Base-by-base conservation (phyloP, 1,284 basidiomycete species). In the Ustilago xerochloae region DNA sequence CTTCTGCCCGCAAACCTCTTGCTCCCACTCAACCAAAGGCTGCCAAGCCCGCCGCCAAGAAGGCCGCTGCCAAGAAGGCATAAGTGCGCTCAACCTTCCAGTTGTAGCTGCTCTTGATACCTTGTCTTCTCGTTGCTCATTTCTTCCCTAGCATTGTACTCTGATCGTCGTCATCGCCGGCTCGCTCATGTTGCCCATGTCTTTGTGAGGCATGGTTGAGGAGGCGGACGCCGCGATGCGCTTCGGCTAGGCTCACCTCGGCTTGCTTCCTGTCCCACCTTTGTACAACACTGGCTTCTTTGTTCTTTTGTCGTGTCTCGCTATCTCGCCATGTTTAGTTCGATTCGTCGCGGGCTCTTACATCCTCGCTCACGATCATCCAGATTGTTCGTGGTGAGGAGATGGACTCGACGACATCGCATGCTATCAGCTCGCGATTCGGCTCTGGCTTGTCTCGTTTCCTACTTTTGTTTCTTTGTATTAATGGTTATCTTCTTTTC, bases 31-130 rank as follows among this genome's bases (percentile, higher is more conserved):
- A 70, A 70, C 57, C 67, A 8, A 63, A 80, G 59, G 69, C 80
- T 48, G 71, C 82, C 35, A 84, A 81, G 77, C 66, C 79, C 28
- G 77, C 81, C n/a, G 69, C 81, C 36, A 84, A 84, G 82, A 81
- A 78, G 74, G 62, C 79, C 36, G 74, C 78, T 29, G 70, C 76
- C 55, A 78, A 74, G 74, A 80, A 76, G 71, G 74, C 70, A 56
- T 77, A 68, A 62, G 52, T 32, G 48, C 43, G 4, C 39, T 50
- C 61, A 49, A 39, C 39, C 16, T 41, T 29, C 29, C 22, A 26
- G 48, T 59, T 43, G 50, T 69, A 50, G 55, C 52, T 47, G 55
- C 38, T 63, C 39, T 55, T 63, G 63, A 66, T 72, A 65, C 63
- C 69, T 72, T 51, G 43, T n/a, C 13, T 59, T 35, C 46, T 50